Conservation (phyloP, 768 basidiomycete species). For the Calocybe indica region DNA sequence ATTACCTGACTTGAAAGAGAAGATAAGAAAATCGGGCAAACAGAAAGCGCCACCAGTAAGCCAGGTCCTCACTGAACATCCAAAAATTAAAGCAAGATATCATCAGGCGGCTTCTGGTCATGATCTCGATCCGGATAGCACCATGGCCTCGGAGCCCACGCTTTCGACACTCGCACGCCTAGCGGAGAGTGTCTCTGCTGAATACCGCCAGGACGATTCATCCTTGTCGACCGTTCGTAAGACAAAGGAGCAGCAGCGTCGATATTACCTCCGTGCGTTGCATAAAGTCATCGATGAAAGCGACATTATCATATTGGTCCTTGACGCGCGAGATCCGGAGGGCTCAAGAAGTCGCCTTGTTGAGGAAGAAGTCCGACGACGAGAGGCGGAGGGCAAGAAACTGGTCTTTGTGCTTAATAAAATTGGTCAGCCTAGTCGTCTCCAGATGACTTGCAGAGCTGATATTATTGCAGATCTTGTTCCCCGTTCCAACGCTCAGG, state of each 20-base stretch:
- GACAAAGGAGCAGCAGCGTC: constrained; percentile 65
- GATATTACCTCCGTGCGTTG: constrained; percentile 71
- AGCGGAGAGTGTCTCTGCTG: constrained; percentile 16
- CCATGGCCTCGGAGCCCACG: constrained; percentile 67
- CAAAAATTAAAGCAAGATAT: neutral
- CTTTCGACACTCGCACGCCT: constrained; percentile 53
- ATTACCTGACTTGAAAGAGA: constrained; percentile 64
- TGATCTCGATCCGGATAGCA: constrained; percentile 45
- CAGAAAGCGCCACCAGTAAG: constrained; percentile 36
- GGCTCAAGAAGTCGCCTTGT: constrained; percentile 89
- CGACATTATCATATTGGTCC: constrained; percentile 83
- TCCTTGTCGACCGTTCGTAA: constrained; percentile 32
- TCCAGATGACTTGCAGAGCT: neutral
- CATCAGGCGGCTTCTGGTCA: constrained; percentile 14
- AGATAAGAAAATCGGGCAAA: constrained; percentile 44
- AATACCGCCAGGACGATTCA: constrained; percentile 16
- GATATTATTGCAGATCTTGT: constrained; percentile 65
- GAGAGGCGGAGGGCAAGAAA: constrained; percentile 86
- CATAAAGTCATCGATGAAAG: constrained; percentile 92
- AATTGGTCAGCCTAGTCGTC: constrained; percentile 56
- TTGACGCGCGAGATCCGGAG: constrained; percentile 94
- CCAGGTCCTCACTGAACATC: constrained; percentile 8
- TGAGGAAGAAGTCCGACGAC: constrained; percentile 86
- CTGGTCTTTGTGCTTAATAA: constrained; percentile 95
- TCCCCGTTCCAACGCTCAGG: constrained; percentile 79